Percentiles rank a stretch among this genome's conserved stretches.
phyloP scores from a whole-genome alignment of 352 stramenopile species.

The Phytophthora litchii region DNA sequence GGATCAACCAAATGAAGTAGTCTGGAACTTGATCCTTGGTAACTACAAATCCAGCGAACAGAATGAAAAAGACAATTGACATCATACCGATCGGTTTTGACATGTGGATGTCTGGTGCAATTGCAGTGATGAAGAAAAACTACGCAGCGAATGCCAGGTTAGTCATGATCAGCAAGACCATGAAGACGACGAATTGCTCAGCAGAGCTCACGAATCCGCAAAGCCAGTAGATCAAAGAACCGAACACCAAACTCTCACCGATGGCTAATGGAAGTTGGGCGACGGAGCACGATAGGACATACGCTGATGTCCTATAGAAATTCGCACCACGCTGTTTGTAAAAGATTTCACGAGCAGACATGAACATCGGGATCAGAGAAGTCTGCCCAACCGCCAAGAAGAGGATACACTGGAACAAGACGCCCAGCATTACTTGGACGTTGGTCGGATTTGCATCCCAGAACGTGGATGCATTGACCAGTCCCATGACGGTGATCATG shows the following conservation, averaged over 20 bases:
- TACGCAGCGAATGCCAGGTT: constrained; percentile 4
- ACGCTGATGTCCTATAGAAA: constrained; percentile 52
- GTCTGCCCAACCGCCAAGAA: no score
- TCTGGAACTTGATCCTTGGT: no score
- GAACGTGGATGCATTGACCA: no score
- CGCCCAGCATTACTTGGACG: not conserved
- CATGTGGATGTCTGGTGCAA: no score
- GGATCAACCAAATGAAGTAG: no score
- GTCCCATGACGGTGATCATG: no score
- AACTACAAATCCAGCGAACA: no score
- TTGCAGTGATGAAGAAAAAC: constrained; percentile 48
- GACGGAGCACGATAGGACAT: no score
- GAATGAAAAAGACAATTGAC: no score
- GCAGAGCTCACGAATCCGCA: constrained; percentile 45
- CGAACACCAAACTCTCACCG: constrained; percentile 39
- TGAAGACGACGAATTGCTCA: constrained; percentile 46
- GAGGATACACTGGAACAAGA: no score
- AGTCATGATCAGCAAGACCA: constrained; percentile 29
- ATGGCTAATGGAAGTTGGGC: no score
- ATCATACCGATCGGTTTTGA: no score
- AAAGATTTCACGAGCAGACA: constrained; percentile 62
- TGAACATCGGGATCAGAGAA: constrained; percentile 57
- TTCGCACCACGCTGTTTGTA: constrained; percentile 83
- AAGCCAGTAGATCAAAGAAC: constrained; percentile 79
- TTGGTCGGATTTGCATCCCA: constrained; percentile 25